These are phyloP conservation scores for Diaporthe destruens DNA, from an alignment of 2,329 filamentous ascomycete species.

Conservation along the genomic window DNA sequence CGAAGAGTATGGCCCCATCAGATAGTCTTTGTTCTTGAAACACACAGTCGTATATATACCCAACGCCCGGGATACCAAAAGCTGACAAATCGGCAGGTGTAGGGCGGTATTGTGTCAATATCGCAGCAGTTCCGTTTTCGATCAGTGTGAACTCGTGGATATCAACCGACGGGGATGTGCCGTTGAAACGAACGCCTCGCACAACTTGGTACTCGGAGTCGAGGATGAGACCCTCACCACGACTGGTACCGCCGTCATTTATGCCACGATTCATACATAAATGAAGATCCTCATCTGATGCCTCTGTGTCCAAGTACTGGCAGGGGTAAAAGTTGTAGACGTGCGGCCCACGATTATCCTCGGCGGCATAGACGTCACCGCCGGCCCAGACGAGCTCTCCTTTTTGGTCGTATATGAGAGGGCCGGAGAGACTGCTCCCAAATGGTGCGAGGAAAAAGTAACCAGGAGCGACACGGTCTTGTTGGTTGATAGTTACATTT, in stretches of 20 bases:
- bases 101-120: conserved; percentile 25
- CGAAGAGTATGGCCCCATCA: conserved; percentile 12
- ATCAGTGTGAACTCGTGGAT: conserved; percentile 24
- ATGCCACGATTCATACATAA: conserved; percentile 21
- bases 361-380: neutral
- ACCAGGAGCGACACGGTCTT: neutral
- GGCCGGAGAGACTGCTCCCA: neutral
- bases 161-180: neutral
- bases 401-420: conserved; percentile 1
- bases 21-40: conserved; percentile 6
- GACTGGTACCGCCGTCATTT: neutral
- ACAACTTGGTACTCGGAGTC: conserved; percentile 7
- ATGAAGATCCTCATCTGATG: neutral
- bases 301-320: neutral
- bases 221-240: conserved; percentile 18
- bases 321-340: conserved; percentile 19
- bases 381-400: conserved; percentile 20
- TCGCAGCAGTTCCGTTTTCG: conserved; percentile 1
- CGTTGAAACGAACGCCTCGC: neutral
- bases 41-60: neutral
- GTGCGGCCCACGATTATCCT: conserved; percentile 8
- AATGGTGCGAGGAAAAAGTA: conserved; percentile 7
- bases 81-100: neutral
- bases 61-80: neutral
- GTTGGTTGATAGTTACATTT: neutral